Percentiles rank a stretch among this genome's conserved stretches.
These are phyloP conservation scores for Poa pratensis DNA, from an alignment of 176 grass and related monocot species.

Conservation along the genomic window DNA sequence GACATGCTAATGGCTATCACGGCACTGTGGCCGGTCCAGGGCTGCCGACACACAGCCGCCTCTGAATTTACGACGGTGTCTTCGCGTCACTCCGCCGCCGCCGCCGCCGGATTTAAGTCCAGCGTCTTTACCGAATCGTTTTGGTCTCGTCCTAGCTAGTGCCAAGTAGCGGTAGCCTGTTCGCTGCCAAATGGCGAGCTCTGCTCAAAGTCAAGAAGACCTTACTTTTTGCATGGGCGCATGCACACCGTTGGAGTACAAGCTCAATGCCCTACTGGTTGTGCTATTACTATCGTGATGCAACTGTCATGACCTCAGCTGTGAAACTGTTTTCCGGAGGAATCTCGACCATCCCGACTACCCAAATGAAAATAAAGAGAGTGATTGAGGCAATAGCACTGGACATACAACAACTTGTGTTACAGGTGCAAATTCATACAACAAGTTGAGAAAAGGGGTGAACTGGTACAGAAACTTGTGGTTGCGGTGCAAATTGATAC, in stretches of 20 bases:
- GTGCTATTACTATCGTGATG: too few relatives aligned
- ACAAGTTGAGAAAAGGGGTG: too few relatives aligned
- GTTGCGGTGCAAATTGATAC: too few relatives aligned
- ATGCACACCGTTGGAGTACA: background rate
- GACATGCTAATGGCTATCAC: conserved; percentile 42
- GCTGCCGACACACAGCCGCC: conserved; percentile 27
- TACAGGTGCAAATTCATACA: too few relatives aligned
- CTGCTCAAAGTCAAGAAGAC: conserved; percentile 8
- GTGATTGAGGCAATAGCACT: too few relatives aligned
- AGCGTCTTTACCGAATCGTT: conserved; percentile 15
- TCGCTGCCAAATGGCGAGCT: conserved; percentile 24
- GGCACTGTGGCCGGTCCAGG: conserved; percentile 13
- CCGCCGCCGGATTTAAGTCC: background rate
- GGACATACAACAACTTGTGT: too few relatives aligned
- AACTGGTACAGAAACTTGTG: too few relatives aligned
- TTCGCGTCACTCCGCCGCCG: background rate
- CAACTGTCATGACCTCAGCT: too few relatives aligned
- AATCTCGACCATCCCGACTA: too few relatives aligned
- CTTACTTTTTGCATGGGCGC: conserved; percentile 20
- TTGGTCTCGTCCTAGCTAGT: background rate
- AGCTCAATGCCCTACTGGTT: background rate
- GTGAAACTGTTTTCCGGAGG: too few relatives aligned
- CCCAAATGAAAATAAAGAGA: too few relatives aligned
- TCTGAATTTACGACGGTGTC: conserved; percentile 39
- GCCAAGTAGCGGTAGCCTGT: background rate